A percentile compares a stretch with the other conserved stretches of the same genome.
Conservation (phyloP, 805 yeast species). For the Spencermartinsiella europaea region DNA sequence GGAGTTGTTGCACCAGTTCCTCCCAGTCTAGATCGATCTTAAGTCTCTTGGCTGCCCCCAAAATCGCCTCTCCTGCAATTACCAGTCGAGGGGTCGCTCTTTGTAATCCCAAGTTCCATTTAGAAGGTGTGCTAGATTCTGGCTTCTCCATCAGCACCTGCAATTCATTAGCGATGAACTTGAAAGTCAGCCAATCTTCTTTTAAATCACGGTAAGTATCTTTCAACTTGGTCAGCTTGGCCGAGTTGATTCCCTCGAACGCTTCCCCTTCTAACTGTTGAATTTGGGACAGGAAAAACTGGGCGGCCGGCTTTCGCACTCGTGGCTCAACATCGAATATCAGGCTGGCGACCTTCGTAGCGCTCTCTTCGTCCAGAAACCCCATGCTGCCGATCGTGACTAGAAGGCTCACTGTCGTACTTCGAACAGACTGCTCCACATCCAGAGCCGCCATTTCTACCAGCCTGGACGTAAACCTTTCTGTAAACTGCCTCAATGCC, state of each 20-base stretch:
- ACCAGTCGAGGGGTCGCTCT: slow-evolving; percentile 7
- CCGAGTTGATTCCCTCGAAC: slow-evolving; percentile 4
- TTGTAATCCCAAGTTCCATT: too few species aligned
- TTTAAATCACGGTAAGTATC: slow-evolving; percentile 9
- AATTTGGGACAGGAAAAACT: slow-evolving; percentile 33
- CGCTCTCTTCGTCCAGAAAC: slow-evolving; percentile 54
- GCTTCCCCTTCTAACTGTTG: not conserved
- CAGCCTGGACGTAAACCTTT: slow-evolving; percentile 60
- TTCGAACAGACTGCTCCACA: slow-evolving; percentile 50
- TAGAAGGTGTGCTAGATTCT: not conserved
- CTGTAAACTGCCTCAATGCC: slow-evolving; percentile 74
- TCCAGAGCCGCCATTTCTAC: slow-evolving; percentile 58
- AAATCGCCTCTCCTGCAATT: slow-evolving; percentile 13
- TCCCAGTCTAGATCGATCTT: slow-evolving; percentile 31
- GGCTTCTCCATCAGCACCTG: not conserved
- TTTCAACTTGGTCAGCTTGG: slow-evolving; percentile 9
- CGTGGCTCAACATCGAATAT: slow-evolving; percentile 33
- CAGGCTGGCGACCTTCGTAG: slow-evolving; percentile 42
- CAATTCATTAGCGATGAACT: slow-evolving; percentile 14
- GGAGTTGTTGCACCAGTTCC: slow-evolving; percentile 37
- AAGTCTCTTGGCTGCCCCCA: not conserved
- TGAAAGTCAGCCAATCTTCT: slow-evolving; percentile 17
- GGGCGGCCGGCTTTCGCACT: slow-evolving; percentile 46
- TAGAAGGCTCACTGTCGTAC: slow-evolving; percentile 47
- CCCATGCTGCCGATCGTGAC: slow-evolving; percentile 55